Percentiles rank a stretch among this genome's conserved stretches.
Evolutionary conservation across 1,139 yeast species (phyloP).

Genomic region (Arxiozyma slooffiae): DNA sequence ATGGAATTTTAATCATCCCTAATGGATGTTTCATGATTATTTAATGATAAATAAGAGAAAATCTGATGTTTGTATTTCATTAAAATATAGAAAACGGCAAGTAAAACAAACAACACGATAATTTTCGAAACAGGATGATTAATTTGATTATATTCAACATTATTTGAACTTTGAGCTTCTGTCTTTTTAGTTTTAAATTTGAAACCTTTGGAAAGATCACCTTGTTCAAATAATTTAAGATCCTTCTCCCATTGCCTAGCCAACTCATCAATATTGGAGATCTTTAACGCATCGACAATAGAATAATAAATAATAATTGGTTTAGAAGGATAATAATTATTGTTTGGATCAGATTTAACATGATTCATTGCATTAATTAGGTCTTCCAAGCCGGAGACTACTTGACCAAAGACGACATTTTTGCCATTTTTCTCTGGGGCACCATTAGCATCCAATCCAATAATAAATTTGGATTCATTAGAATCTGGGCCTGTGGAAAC

Average conservation of each 20-base stretch:
- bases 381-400: slow-evolving; percentile 54
- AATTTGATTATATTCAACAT: slow-evolving; percentile 10
- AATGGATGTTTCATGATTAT: background rate
- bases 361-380: slow-evolving; percentile 42
- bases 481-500: slow-evolving; percentile 60
- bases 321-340: slow-evolving; percentile 33
- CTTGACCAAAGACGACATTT: slow-evolving; percentile 72
- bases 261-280: slow-evolving; percentile 13
- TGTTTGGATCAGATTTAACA: slow-evolving; percentile 34
- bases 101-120: background rate
- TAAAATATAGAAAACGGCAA: slow-evolving; percentile 1
- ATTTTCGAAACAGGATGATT: slow-evolving; percentile 14
- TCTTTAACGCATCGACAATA: slow-evolving; percentile 16
- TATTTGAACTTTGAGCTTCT: slow-evolving; percentile 8
- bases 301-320: slow-evolving; percentile 36
- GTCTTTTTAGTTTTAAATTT: slow-evolving; percentile 10
- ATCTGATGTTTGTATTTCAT: slow-evolving; percentile 2
- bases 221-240: slow-evolving; percentile 16
- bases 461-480: slow-evolving; percentile 68
- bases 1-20: background rate
- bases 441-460: slow-evolving; percentile 47
- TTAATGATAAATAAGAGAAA: background rate
- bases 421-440: slow-evolving; percentile 62
- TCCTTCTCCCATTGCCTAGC: slow-evolving; percentile 17
- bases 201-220: slow-evolving; percentile 20